Conservation (phyloP, 2,329 filamentous ascomycete genomes). For the Orbilia quercus region DNA sequence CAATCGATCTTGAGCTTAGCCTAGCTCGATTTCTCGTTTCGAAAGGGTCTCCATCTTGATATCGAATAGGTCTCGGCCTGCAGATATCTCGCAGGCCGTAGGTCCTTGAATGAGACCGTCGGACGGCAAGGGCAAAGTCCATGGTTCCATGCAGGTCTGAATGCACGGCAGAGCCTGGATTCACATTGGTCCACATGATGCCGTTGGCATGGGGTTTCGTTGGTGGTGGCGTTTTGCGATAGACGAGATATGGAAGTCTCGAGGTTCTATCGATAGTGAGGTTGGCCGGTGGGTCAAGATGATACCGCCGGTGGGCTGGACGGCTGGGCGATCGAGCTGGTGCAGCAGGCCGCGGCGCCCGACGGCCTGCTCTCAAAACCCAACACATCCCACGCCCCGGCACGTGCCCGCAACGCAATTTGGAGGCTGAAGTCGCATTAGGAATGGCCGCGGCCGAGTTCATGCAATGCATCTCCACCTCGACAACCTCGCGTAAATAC, state of each 20-base stretch:
- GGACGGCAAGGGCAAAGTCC: slow-evolving; percentile 15
- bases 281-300: neutral
- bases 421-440: slow-evolving; percentile 19
- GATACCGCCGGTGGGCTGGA: slow-evolving; percentile 21
- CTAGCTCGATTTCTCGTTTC: neutral
- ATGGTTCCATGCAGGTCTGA: neutral
- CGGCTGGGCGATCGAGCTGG: slow-evolving; percentile 3
- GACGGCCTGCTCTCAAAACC: slow-evolving; percentile 36
- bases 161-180: neutral
- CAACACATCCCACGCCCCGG: slow-evolving; percentile 39
- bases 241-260: too few species aligned
- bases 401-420: slow-evolving; percentile 35
- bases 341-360: slow-evolving; percentile 47
- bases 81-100: slow-evolving; percentile 9
- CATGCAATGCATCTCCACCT: slow-evolving; percentile 14
- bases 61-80: slow-evolving; percentile 1
- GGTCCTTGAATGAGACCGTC: neutral
- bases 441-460: slow-evolving; percentile 19
- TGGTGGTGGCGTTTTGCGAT: slow-evolving; percentile 3
- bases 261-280: too few species aligned
- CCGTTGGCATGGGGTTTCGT: neutral
- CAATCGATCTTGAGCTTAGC: slow-evolving; percentile 11
- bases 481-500: slow-evolving; percentile 42
- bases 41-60: neutral
- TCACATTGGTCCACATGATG: slow-evolving; percentile 29